Conservation (phyloP, 2,329 filamentous ascomycete species). For the Colletotrichum chlorophyti region DNA sequence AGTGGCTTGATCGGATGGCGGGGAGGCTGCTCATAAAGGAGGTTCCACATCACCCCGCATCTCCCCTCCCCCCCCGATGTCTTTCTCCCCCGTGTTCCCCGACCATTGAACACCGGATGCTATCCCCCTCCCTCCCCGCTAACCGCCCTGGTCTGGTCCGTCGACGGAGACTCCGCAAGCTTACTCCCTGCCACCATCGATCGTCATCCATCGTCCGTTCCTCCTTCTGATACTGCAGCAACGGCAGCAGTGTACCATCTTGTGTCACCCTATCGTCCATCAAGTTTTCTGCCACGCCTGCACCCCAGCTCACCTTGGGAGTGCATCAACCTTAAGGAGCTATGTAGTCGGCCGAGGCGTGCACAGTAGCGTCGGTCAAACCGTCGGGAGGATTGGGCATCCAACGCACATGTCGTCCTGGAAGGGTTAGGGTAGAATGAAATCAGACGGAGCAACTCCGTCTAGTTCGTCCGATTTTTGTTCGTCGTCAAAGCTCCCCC, state of each 20-base stretch:
- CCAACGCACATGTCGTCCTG: background rate
- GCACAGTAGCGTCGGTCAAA: slow-evolving; percentile 11
- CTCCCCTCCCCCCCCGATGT: no score
- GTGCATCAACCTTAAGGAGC: background rate
- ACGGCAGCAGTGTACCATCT: background rate
- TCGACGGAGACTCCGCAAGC: slow-evolving; percentile 25
- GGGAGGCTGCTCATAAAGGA: slow-evolving; percentile 1
- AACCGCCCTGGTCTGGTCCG: background rate
- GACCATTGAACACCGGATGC: slow-evolving; percentile 2
- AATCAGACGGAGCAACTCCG: no score
- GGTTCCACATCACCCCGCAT: slow-evolving; percentile 14
- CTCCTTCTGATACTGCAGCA: background rate
- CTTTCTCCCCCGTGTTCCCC: no score
- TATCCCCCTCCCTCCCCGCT: no score
- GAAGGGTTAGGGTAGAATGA: background rate
- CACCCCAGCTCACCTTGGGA: background rate
- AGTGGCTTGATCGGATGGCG: slow-evolving; percentile 26
- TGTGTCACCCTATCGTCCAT: background rate
- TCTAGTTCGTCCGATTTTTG: background rate
- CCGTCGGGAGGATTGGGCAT: slow-evolving; percentile 9
- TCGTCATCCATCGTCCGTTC: background rate
- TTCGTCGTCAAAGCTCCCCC: no score
- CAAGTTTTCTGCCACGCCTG: background rate
- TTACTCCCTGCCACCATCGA: background rate
- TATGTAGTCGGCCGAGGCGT: background rate